Base-by-base conservation (phyloP, 352 stramenopile species). In the Pythium biforme region DNA sequence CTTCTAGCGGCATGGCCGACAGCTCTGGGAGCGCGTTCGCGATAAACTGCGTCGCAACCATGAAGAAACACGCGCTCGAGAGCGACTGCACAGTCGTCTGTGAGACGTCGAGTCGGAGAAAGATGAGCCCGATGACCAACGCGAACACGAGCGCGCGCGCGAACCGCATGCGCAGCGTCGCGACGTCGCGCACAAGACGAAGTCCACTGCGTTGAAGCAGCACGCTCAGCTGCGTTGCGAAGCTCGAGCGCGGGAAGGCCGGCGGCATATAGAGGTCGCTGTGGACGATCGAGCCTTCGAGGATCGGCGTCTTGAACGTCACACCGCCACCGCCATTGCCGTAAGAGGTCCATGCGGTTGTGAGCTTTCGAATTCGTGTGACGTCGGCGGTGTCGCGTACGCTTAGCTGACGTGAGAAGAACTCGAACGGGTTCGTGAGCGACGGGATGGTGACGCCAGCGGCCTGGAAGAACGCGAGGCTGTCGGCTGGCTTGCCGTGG, bases 71-170 rank as follows among this genome's bases (percentile, higher is more conserved):
- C 9, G 62, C 63, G 34, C 77, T 75, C 0, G 62, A n/a, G 40
- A 80, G 75, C 54, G 80, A 73, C 55, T 87, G 77, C 31, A 83
- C 74, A 6, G 73, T 63, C 10, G 73, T 59, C 43, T 81, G 72
- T 17, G 76, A n/a, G 7, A 78, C 33, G 9, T 83, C 68, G 15
- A 84, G 62, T 14, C 29, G 53, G 14, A 52, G 19, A 31, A 65
- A 69, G 27, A 60, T 55, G 51, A 75, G 64, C 26, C 64, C 68
- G 61, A 72, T 50, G 26, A 72, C 62, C 27, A 75, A 43, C 22
- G 64, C 47, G 52, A 75, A 64, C 40, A 75, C 68, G 39, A 75
- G 39, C 56, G 55, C 63, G 22, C 59, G 52, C n/a, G 51, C 62
- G 53, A 61, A 55, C 12, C 64, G 63, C 22, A 56, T 60, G 48